These are phyloP conservation scores for Apiospora malaysiana DNA, from an alignment of 2,329 filamentous ascomycete species.

Conservation along the genomic window DNA sequence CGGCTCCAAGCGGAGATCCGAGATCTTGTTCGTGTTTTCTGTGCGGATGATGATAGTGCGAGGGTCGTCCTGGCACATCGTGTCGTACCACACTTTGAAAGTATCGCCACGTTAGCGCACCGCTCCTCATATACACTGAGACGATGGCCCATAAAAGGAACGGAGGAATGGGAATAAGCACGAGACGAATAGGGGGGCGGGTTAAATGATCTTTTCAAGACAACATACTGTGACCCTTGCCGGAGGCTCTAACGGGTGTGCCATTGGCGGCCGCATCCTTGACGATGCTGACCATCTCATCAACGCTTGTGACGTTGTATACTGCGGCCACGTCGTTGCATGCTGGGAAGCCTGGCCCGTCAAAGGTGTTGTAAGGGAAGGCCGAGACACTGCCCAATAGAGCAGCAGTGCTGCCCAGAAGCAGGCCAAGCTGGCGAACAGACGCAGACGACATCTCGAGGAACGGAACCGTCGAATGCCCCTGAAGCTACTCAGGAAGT, in stretches of 20 bases:
- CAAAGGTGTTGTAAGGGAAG: constrained; percentile 54
- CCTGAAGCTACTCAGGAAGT: background rate
- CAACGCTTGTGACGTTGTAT: constrained; percentile 50
- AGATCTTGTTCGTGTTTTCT: constrained; percentile 51
- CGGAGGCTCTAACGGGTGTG: constrained; percentile 52
- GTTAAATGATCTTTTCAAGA: background rate
- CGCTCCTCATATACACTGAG: too few species aligned
- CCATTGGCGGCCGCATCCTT: constrained; percentile 45
- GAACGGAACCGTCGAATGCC: background rate
- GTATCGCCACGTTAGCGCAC: background rate
- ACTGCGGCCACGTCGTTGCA: constrained; percentile 53
- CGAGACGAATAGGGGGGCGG: background rate
- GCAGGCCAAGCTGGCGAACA: constrained; percentile 17
- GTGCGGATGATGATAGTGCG: constrained; percentile 54
- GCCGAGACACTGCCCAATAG: constrained; percentile 29
- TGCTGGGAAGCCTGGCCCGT: constrained; percentile 53
- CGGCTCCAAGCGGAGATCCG: constrained; percentile 47
- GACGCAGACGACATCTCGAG: background rate
- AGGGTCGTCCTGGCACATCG: constrained; percentile 56
- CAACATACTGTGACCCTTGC: constrained; percentile 50
- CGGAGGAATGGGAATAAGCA: constrained; percentile 26
- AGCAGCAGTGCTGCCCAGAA: constrained; percentile 27
- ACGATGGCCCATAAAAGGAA: background rate
- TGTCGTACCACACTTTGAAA: constrained; percentile 52
- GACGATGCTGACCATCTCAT: constrained; percentile 50